Evolutionary conservation across 495 filamentous ascomycete genomes (phyloP).

Genomic region (Pyrenopolyporus hunteri): DNA sequence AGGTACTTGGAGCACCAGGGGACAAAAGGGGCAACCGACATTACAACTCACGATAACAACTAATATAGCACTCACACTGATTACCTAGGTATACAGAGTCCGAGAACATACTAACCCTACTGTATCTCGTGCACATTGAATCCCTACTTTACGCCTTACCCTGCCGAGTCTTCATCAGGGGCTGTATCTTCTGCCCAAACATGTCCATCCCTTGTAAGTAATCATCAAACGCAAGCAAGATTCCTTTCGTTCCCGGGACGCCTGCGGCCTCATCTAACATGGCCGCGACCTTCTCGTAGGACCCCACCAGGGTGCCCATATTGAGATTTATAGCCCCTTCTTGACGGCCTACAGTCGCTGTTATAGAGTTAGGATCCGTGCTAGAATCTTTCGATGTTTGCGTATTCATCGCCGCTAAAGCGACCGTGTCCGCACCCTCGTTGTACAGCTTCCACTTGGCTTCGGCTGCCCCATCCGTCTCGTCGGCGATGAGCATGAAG

Average conservation of each 20-base stretch:
- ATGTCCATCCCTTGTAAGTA: constrained; percentile 40
- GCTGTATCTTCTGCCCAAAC: constrained; percentile 44
- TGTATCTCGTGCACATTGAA: no score
- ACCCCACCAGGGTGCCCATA: constrained; percentile 41
- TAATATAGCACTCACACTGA: no score
- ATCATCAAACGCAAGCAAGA: constrained; percentile 45
- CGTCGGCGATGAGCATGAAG: constrained; percentile 45
- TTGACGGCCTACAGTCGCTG: constrained; percentile 31
- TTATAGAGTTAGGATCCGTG: constrained; percentile 40
- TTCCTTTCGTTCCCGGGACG: constrained; percentile 43
- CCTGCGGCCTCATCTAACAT: constrained; percentile 43
- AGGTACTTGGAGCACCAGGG: no score
- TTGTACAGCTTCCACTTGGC: constrained; percentile 44
- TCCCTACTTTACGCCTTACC: constrained; percentile 29
- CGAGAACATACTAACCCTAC: no score
- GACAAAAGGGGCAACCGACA: no score
- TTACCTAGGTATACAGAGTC: no score
- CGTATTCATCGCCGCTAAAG: constrained; percentile 42
- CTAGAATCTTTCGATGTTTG: constrained; percentile 41
- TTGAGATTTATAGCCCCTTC: constrained; percentile 45
- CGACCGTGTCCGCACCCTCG: constrained; percentile 39
- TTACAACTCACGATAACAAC: no score
- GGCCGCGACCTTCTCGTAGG: constrained; percentile 38
- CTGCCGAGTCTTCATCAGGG: constrained; percentile 38
- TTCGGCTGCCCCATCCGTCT: constrained; percentile 41